Evolutionary conservation across 106 monocot species (phyloP).

Genomic region (Dendrobium chrysotoxum): DNA sequence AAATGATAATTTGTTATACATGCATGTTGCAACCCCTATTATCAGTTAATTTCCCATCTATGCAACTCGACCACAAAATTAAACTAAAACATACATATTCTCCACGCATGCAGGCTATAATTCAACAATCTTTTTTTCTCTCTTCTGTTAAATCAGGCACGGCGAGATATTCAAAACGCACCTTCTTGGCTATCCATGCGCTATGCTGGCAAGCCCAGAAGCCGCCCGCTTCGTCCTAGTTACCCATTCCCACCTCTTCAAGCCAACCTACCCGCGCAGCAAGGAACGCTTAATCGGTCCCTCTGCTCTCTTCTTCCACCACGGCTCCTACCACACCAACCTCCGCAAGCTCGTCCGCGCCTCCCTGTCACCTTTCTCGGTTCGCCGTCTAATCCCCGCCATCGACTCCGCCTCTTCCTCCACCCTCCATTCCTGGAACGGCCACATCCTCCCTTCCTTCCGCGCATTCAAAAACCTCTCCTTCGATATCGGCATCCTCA

Average conservation of each 20-base stretch:
- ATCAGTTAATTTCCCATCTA: too few species aligned
- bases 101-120: too few species aligned
- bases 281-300: constrained; percentile 77
- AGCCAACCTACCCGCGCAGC: constrained; percentile 71
- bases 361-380: constrained; percentile 35
- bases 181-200: constrained; percentile 59
- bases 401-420: constrained; percentile 32
- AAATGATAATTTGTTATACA: too few species aligned
- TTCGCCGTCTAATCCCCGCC: constrained; percentile 33
- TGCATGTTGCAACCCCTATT: too few species aligned
- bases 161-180: constrained; percentile 71
- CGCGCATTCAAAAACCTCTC: constrained; percentile 20
- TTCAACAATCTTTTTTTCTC: too few species aligned
- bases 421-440: constrained; percentile 30
- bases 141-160: constrained; percentile 19
- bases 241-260: constrained; percentile 52
- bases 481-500: constrained; percentile 66
- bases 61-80: too few species aligned
- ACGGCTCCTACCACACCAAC: constrained; percentile 60
- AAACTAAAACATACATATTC: too few species aligned
- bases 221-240: constrained; percentile 66
- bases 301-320: constrained; percentile 74
- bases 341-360: constrained; percentile 43
- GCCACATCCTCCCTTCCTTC: constrained; percentile 30
- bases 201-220: constrained; percentile 78